Evolutionary conservation across 495 filamentous ascomycete species (phyloP).

Genomic region (Penicillium roqueforti): DNA sequence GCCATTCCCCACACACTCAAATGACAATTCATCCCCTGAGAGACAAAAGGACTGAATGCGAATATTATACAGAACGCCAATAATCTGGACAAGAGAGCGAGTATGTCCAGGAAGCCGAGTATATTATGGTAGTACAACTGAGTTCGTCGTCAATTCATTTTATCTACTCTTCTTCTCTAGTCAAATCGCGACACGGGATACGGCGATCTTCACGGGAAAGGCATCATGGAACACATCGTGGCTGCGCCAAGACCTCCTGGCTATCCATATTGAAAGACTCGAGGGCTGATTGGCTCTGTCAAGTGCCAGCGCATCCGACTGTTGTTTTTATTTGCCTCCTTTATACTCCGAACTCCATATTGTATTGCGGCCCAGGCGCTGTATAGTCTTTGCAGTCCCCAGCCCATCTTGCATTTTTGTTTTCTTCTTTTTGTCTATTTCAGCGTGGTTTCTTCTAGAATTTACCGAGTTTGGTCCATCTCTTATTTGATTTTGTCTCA

Average conservation of each 20-base stretch:
- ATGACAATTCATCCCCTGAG: conserved; percentile 13
- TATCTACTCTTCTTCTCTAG: not conserved
- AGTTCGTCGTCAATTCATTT: too few species aligned
- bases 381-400: not conserved
- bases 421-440: not conserved
- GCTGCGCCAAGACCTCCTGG: conserved; percentile 20
- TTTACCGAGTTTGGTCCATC: not conserved
- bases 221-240: conserved; percentile 1
- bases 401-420: conserved; percentile 2
- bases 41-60: not conserved
- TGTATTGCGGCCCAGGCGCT: not conserved
- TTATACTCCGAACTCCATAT: not conserved
- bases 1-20: conserved; percentile 13
- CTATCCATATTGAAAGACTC: not conserved
- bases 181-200: not conserved
- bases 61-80: not conserved
- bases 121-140: not conserved
- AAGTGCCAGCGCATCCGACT: conserved; percentile 15
- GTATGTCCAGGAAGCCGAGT: not conserved
- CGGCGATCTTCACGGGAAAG: not conserved
- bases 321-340: conserved; percentile 11
- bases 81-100: not conserved
- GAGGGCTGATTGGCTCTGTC: conserved; percentile 18
- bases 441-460: not conserved
- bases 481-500: not conserved